Base-by-base conservation (phyloP, 179 eudicot species). In the Spergularia azorica region DNA sequence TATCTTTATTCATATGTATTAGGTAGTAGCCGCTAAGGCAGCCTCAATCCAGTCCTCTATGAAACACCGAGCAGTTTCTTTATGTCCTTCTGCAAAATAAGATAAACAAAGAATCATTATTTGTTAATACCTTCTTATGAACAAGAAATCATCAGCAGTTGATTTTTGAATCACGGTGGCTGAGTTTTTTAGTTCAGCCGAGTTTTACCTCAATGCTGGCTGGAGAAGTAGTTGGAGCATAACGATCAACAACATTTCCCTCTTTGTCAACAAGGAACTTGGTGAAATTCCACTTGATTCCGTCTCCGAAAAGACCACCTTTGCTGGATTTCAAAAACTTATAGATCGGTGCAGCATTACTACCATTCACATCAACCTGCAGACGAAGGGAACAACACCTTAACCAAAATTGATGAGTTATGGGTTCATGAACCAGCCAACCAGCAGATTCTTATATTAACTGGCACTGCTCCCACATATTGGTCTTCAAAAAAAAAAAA, bases 211-310 rank as follows among this genome's bases (percentile, higher is more conserved):
- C 97, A 3, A 94, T 90, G 90, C 97, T 89, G 3, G 88, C 80
- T 13, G 98, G 98, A 65, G 93, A 80, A 70, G 98, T 94, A 50
- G 97, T 94, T 51, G 98, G 97, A 9, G 98, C 98, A 86, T 90
- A 92, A 59, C 98, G 98, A 57, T 88, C 90, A 17, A 89, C 89
- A 59, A 94, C 97, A 0, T 87, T 85, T 13, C 98, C 98, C 51
- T 92, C 96, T 79, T 85, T 86, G 62, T 94, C 91, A 12, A 89
- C 91, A 3, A 94, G 85, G 77, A 94, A 94, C 79, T 94, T 94
- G 18, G 97, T 83, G 86, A 94, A 94, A 71, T 94, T 94, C 98
- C 98, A 94, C 65, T 94, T 94, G 77, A 94, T 86, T 56, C 87
- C 82, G 36, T 90, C 93, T 39, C 98, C 98, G 15, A 94, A 81